Evolutionary conservation across 192 early-diverging fungal species (phyloP).

Genomic region (Backusella australiensis): DNA sequence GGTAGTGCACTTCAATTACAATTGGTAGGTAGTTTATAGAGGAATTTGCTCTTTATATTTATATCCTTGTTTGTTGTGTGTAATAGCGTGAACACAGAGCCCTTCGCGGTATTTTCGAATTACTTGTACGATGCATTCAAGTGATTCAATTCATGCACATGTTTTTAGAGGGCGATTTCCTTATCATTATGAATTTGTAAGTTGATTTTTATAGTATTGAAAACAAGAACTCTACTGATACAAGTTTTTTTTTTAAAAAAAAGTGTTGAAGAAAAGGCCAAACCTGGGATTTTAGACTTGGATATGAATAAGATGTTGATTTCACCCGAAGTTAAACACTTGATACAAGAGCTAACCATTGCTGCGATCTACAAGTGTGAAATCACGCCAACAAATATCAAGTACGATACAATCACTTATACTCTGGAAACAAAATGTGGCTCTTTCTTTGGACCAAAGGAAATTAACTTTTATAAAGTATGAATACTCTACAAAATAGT

Average conservation of each 20-base stretch:
- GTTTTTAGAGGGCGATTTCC: slow-evolving; percentile 10
- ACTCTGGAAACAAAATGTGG: slow-evolving; percentile 9
- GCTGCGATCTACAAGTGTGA: slow-evolving; percentile 16
- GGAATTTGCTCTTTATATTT: not conserved
- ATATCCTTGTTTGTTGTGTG: no score
- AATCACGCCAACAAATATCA: not conserved
- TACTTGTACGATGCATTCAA: slow-evolving; percentile 24
- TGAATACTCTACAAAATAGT: not conserved
- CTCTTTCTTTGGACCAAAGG: slow-evolving; percentile 16
- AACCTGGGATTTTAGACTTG: not conserved
- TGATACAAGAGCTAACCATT: slow-evolving; percentile 25
- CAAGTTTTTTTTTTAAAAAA: not conserved
- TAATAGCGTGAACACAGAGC: slow-evolving; percentile 26
- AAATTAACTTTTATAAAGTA: slow-evolving; percentile 35
- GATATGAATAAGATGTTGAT: slow-evolving; percentile 25
- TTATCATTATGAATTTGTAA: slow-evolving; percentile 8
- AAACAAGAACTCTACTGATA: no score
- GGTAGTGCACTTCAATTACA: slow-evolving; percentile 3
- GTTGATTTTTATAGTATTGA: not conserved
- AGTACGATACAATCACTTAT: slow-evolving; percentile 14
- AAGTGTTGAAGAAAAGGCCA: not conserved
- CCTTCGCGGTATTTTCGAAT: slow-evolving; percentile 20
- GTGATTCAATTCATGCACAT: slow-evolving; percentile 19
- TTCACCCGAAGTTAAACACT: slow-evolving; percentile 5
- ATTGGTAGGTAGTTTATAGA: not conserved